phyloP scores from a whole-genome alignment of 1,284 basidiomycete species.

The Ceratobasidium sp. region DNA sequence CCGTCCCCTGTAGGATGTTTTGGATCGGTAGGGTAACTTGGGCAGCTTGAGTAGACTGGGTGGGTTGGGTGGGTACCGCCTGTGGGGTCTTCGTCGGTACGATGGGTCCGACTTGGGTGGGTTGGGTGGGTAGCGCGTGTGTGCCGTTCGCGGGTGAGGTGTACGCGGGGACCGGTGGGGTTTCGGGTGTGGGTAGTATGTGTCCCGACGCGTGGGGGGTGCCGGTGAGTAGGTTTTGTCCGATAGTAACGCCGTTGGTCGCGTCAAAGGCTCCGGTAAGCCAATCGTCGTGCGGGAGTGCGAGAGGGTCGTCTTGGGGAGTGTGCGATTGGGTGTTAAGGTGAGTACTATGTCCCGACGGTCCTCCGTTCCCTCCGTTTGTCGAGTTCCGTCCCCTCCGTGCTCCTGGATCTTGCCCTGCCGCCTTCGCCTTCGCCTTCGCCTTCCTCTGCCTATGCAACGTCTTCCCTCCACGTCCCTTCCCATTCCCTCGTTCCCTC shows the following conservation, averaged over 20 bases:
- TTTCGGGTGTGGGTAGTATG: too few species aligned
- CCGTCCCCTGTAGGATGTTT: not conserved
- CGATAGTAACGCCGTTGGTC: too few species aligned
- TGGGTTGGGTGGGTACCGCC: not conserved
- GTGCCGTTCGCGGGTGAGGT: not conserved
- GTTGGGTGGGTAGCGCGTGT: not conserved
- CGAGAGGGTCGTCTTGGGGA: too few species aligned
- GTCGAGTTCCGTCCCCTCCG: too few species aligned
- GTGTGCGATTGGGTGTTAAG: not conserved
- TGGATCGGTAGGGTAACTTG: not conserved
- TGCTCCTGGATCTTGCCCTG: not conserved
- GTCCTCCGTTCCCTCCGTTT: not conserved
- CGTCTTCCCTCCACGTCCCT: not conserved
- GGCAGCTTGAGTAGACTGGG: not conserved
- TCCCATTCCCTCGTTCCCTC: slow-evolving; percentile 23
- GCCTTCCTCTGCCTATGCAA: not conserved
- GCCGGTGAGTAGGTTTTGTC: too few species aligned
- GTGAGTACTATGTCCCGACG: not conserved
- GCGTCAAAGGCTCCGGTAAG: too few species aligned
- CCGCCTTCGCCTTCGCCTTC: too few species aligned
- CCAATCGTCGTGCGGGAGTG: too few species aligned
- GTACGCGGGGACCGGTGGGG: too few species aligned
- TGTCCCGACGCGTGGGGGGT: too few species aligned
- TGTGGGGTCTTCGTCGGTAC: not conserved
- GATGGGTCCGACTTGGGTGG: not conserved